Base-by-base conservation (phyloP, 306 rosid species). In the Gleditsia sinensis region DNA sequence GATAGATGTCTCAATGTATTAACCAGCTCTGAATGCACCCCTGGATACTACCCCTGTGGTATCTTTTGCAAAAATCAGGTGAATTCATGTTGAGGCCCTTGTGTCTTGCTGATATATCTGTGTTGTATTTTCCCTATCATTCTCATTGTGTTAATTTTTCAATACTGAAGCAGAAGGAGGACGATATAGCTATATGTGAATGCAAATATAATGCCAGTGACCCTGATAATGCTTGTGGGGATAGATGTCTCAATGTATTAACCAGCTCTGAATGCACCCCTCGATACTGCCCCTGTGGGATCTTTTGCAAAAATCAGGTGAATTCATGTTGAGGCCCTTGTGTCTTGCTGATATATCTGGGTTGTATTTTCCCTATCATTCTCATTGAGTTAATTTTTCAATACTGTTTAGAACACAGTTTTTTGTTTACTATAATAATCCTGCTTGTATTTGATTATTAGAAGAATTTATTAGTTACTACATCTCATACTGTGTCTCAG, bases 11-110 rank as follows among this genome's bases (percentile, higher is more conserved):
- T 90, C 86, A 94, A 94, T 80, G 90, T 94, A 40, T 74, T 88
- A 40, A 94, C 97, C 75, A 91, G 88, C 89, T 88, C 94, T 2
- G 98, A 94, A 83, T 94, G 98, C 88, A 85, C 98, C 60, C 94
- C 91, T 65, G 92, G 86, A 23, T 79, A 83, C 77, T 94, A 97
- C 81, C 91, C 90, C 37, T 88, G 90, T 62, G 94, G 86, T 55
- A 56, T 65, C 51, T 78, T 76, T 69, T 94, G 98, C 86, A 86
- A 76, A 80, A 94, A 94, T 87, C 97, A 89, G 98, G 98, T 88
- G 67, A n/a, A n/a, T n/a, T n/a, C 64, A 56, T 69, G 75, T 56
- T 39, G 67, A 10, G 13, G 25, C 34, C 60, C 14, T 12, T 64
- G 13, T 50, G 37, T 50, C 17, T 2, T 19, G 37, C n/a, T 75